Conservation (phyloP, 2,329 filamentous ascomycete species). For the Kalmusia sp. region DNA sequence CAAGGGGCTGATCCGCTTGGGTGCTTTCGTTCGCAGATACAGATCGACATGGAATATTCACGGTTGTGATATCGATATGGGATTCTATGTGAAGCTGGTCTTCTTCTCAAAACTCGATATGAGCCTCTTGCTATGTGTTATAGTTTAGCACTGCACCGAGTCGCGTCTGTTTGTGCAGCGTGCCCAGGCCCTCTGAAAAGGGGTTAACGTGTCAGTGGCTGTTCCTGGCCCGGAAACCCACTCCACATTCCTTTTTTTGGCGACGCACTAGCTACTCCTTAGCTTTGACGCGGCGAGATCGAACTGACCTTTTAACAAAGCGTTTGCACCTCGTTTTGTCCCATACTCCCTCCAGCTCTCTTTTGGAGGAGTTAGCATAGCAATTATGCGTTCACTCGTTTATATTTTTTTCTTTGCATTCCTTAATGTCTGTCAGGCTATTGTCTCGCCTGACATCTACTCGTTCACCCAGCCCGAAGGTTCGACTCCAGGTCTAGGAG, state of each 20-base stretch:
- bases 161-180: no score
- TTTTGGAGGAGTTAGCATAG: slow-evolving; percentile 2
- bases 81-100: no score
- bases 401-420: slow-evolving; percentile 5
- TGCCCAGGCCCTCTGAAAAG: not conserved
- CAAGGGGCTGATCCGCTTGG: not conserved
- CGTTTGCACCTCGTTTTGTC: not conserved
- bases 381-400: slow-evolving; percentile 9
- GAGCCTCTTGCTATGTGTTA: no score
- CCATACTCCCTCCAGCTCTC: not conserved
- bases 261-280: no score
- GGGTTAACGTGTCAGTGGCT: not conserved
- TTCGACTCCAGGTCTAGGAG: slow-evolving; percentile 2
- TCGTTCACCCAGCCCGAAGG: slow-evolving; percentile 3
- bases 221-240: not conserved
- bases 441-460: slow-evolving; percentile 9
- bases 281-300: not conserved
- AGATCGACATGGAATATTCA: no score
- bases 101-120: no score
- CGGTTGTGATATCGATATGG: no score
- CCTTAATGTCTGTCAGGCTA: slow-evolving; percentile 5
- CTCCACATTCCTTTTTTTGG: not conserved
- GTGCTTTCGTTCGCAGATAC: not conserved
- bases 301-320: not conserved
- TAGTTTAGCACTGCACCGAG: no score